Evolutionary conservation across 495 filamentous ascomycete genomes (phyloP).

Genomic region (Bacidia gigantensis): DNA sequence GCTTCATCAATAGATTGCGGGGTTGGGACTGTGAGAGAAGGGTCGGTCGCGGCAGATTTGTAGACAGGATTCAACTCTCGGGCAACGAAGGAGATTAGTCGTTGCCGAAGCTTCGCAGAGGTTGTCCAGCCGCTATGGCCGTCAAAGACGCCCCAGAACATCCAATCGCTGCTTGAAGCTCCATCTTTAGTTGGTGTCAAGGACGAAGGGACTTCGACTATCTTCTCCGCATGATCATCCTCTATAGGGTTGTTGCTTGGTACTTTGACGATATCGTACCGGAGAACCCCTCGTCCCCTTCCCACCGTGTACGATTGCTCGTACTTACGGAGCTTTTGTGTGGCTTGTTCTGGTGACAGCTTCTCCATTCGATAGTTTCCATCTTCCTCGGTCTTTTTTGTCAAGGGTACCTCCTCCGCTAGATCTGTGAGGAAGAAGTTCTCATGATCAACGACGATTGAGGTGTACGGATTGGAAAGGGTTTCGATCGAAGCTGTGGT

Average conservation of each 20-base stretch:
- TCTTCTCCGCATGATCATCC: constrained; percentile 95
- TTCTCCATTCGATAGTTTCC: constrained; percentile 81
- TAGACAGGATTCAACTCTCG: constrained; percentile 90
- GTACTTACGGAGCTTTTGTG: constrained; percentile 70
- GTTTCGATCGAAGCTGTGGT: neutral
- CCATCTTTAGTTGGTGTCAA: constrained; percentile 38
- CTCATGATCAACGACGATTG: constrained; percentile 66
- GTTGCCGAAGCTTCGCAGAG: constrained; percentile 86
- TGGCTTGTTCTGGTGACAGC: constrained; percentile 91
- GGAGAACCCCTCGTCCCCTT: constrained; percentile 76
- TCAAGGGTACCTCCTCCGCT: constrained; percentile 67
- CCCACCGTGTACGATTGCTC: constrained; percentile 89
- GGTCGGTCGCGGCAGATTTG: constrained; percentile 55
- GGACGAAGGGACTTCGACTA: constrained; percentile 66
- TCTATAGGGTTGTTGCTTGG: constrained; percentile 96
- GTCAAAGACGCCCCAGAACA: constrained; percentile 99
- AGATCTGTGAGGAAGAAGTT: constrained; percentile 71
- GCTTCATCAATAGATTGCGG: constrained; percentile 72
- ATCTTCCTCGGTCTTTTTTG: constrained; percentile 68
- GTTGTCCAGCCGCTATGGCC: constrained; percentile 97
- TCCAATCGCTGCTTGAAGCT: constrained; percentile 70
- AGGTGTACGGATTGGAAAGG: constrained; percentile 22
- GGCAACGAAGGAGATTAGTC: constrained; percentile 80
- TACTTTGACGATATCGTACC: constrained; percentile 92
- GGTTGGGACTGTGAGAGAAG: constrained; percentile 44